Evolutionary conservation across 306 rosid genomes (phyloP), one percentile per base, ranked within the genome.

Genomic region (Phaseolus lunatus): DNA sequence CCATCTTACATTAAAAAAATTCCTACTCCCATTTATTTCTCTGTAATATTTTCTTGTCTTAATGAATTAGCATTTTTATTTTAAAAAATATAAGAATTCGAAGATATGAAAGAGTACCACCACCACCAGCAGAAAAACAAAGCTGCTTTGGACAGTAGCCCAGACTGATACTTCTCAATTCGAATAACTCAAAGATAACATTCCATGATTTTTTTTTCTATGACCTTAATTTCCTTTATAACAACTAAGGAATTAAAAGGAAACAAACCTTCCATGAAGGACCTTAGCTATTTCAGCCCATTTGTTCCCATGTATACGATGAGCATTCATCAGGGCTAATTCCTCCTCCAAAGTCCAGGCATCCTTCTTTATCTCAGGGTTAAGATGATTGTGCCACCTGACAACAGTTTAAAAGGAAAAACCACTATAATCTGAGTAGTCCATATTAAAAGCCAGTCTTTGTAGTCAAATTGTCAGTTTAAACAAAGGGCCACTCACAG

Each of bases 361-460:
- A 67, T 90, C 99, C 82, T 86, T 95, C 84, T 88, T 95, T 86
- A 95, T 95, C 18, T 85, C 94, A 44, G 99, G 99, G 85, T 95
- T 95, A 77, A 95, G 88, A 87, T 95, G 97, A 85, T 95, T 95
- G 87, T 95, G 99, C 99, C 99, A 95, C 89, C 99, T 95, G 88
- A 67, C 83, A 64, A 82, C 18, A 85, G 79, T 41, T 3, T 54
- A 50, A 82, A 62, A 67, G 43, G 53, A 48, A 66, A 72, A 61
- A 78, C 29, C 15, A 53, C 62, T 19, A 45, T 59, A 59, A 44
- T 18, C 75, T 61, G 39, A 67, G 62, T 12, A 29, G 37, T 53
- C 29, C 47, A 13, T 79, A 31, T 9, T 43, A 4, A 83, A 72
- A 81, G 57, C 37, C 39, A 65, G 37, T 72, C 45, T 19, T 64